These are phyloP conservation scores for Dryas octopetala DNA, from an alignment of 306 rosid genomes.

Conservation along the genomic window DNA sequence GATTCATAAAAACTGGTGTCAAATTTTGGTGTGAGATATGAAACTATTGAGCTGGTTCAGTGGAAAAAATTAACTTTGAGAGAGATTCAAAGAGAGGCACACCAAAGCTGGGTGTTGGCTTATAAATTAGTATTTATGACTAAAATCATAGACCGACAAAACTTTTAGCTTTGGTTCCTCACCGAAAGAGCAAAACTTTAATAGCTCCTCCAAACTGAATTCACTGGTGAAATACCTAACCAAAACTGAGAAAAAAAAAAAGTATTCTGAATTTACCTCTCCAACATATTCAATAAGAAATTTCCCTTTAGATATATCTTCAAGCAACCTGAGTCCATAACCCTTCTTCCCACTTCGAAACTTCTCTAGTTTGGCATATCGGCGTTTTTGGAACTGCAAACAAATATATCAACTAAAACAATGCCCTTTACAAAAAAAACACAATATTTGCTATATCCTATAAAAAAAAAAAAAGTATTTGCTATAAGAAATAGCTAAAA, in stretches of 20 bases:
- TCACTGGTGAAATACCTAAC: not conserved
- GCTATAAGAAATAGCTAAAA: slow-evolving; percentile 21
- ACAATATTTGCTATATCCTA: not conserved
- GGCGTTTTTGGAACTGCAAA: slow-evolving; percentile 90
- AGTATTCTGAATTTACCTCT: slow-evolving; percentile 59
- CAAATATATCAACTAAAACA: slow-evolving; percentile 31
- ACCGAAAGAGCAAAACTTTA: not conserved
- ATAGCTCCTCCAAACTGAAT: slow-evolving; percentile 1
- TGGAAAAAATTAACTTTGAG: too few species aligned
- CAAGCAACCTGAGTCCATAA: slow-evolving; percentile 75
- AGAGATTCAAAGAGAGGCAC: not conserved
- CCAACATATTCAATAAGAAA: slow-evolving; percentile 98
- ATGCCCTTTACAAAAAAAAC: slow-evolving; percentile 13
- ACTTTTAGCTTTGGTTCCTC: not conserved
- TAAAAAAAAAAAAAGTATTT: not conserved
- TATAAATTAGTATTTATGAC: not conserved
- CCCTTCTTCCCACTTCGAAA: slow-evolving; percentile 93
- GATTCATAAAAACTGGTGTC: not conserved
- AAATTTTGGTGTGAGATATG: not conserved
- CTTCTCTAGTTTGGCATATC: slow-evolving; percentile 73
- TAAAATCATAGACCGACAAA: not conserved
- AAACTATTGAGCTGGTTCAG: too few species aligned
- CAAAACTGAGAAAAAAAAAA: not conserved
- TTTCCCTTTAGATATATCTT: slow-evolving; percentile 61
- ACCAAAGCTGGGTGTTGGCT: not conserved